These are phyloP conservation scores for Elaeis guineensis DNA, from an alignment of 176 grass and related monocot species.

Conservation along the genomic window DNA sequence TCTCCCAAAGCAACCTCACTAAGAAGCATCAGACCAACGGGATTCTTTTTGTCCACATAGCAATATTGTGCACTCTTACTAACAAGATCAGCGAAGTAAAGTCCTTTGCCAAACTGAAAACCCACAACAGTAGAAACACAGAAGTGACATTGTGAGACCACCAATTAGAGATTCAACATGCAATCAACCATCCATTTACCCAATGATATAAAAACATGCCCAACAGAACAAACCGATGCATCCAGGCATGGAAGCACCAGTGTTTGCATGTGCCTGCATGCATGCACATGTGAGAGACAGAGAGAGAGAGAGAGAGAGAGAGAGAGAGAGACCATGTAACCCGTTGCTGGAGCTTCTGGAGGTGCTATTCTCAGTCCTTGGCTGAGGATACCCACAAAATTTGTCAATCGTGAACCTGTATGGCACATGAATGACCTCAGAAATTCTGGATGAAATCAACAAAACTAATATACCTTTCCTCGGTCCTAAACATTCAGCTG, in stretches of 20 bases:
- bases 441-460: no score
- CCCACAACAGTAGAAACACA: background rate
- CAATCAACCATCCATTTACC: no score
- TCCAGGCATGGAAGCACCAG: background rate
- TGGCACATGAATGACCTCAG: no score
- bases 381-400: conserved; percentile 93
- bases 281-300: no score
- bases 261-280: background rate
- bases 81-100: conserved; percentile 91
- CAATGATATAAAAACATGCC: no score
- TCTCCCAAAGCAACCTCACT: conserved; percentile 96
- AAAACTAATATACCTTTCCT: no score
- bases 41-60: conserved; percentile 64
- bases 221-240: background rate
- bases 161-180: no score
- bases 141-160: no score
- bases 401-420: conserved; percentile 87
- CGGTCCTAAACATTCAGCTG: no score
- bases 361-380: conserved; percentile 95
- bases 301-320: conserved; percentile 8
- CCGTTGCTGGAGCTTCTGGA: conserved; percentile 82
- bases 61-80: conserved; percentile 99
- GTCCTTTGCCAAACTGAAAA: conserved; percentile 87
- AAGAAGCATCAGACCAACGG: conserved; percentile 89
- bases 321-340: conserved; percentile 67